Evolutionary conservation across 2,329 filamentous ascomycete genomes (phyloP), one percentile per base, ranked within the genome.

Genomic region (Tolypocladium sp.): DNA sequence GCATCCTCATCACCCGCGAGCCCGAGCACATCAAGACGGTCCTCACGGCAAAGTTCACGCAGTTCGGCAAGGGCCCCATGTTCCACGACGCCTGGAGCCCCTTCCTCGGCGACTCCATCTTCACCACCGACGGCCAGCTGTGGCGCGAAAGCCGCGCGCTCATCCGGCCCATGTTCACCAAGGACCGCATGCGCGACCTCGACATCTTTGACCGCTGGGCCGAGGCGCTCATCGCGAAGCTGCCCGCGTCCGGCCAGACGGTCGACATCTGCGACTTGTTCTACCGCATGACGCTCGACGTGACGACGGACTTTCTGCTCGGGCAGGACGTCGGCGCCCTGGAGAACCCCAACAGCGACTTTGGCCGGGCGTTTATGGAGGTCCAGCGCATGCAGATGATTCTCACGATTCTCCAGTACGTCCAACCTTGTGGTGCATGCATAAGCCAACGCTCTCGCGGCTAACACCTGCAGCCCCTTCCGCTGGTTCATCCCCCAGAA

Each of bases 1-100:
- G 90, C n/a, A 72, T 88, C 22, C 73, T 96, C 59, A 79, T 94
- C 67, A 96, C 92, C 0, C 83, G 83, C 6, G 91, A 96, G 65
- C 89, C 89, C 0, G 91, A 95, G 68, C 96, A 96, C 69, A 89
- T 96, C 76, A 96, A 96, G 72, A 90, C 92, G 7, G 81, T 97
- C 27, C 79, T 97, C n/a, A 90, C 92, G 0, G 89, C 88, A 1
- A 91, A 96, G 69, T 97, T 97, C 69, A 59, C 65, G 46, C 90
- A 96, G 68, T 97, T 87, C 69, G 92, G 92, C 66, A 92, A 96
- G 70, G 91, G 92, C 8, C 74, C 85, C 62, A 73, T 78, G 27
- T 96, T 96, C 74, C 87, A 92, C 66, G 65, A 73, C 10, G 87
- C 92, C 57, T 95, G 89, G 88, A 79, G 83, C 59, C 83, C 86